These are phyloP conservation scores for Boletus barrowsii DNA, from an alignment of 768 basidiomycete genomes.

Conservation along the genomic window DNA sequence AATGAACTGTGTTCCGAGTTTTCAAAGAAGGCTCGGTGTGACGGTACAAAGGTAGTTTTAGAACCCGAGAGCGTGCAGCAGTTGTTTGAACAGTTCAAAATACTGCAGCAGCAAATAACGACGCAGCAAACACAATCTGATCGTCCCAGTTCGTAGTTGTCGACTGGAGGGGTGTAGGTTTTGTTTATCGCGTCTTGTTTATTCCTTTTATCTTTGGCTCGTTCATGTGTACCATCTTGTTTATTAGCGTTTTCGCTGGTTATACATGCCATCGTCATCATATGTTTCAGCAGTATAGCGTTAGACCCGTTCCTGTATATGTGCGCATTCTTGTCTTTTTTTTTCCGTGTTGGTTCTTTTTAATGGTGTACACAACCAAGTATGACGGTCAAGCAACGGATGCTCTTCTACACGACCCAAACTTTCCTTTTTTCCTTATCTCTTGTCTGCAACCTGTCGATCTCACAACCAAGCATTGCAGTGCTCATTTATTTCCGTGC, in stretches of 20 bases:
- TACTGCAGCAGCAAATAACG: constrained; percentile 12
- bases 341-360: not conserved
- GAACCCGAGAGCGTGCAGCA: constrained; percentile 47
- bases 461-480: no score
- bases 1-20: constrained; percentile 79
- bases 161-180: not conserved
- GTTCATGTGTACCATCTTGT: constrained; percentile 17
- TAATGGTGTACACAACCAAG: not conserved
- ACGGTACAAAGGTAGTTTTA: constrained; percentile 79
- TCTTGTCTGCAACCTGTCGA: no score
- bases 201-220: constrained; percentile 17
- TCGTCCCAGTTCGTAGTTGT: constrained; percentile 12
- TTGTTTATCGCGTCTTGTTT: constrained; percentile 11
- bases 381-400: not conserved
- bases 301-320: constrained; percentile 1
- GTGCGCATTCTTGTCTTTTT: not conserved
- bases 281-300: constrained; percentile 1
- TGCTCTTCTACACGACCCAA: not conserved
- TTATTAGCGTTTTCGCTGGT: not conserved
- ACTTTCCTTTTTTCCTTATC: no score
- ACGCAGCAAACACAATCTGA: constrained; percentile 9
- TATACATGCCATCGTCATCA: not conserved
- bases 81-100: constrained; percentile 42
- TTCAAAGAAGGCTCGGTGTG: constrained; percentile 77
- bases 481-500: no score